Evolutionary conservation across 331 rosid species (phyloP), one percentile per base, ranked within the genome.

Genomic region (Erythrophleum ivorense): DNA sequence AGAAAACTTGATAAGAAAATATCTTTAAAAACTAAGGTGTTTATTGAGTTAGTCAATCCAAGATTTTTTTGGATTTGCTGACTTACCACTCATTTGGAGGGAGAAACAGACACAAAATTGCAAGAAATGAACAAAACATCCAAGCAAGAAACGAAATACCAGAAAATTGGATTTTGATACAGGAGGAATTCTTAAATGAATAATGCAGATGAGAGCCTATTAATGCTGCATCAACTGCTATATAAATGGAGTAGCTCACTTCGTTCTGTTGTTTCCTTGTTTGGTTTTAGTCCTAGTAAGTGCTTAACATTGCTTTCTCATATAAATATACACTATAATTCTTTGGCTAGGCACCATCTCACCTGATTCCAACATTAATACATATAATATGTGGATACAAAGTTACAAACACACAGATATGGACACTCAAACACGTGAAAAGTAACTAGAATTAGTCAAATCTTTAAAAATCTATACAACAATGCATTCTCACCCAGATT

Each of bases 401-500:
- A 24, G 38, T 31, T 5, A 62, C 69, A 63, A 34, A 63, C 15
- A 11, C 68, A 62, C 41, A 4, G n/a, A 62, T 2, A 2, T 11
- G 31, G 9, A 31, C 12, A 13, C 45, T 11, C 14, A 14, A 12
- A n/a, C 36, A 40, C 0, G 36, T 29, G 33, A 46, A 36, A 77
- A 13, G 16, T 24, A 71, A 60, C 49, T n/a, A 7, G 48, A 59
- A 64, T 78, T 73, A 16, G 74, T 68, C 77, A 68, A 59, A 14
- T 57, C 54, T 48, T 40, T 59, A 34, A 50, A n/a, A 36, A 63
- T 48, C 55, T 69, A 40, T n/a, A 76, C 18, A 68, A 29, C 14
- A 78, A 59, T 18, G 24, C 70, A 84, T 72, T 38, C 45, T 55
- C 77, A 84, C 7, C 12, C 58, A 21, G 43, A 14, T 1, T 18